Conservation (phyloP, 345 rosid genomes). For the Mercurialis annua region DNA sequence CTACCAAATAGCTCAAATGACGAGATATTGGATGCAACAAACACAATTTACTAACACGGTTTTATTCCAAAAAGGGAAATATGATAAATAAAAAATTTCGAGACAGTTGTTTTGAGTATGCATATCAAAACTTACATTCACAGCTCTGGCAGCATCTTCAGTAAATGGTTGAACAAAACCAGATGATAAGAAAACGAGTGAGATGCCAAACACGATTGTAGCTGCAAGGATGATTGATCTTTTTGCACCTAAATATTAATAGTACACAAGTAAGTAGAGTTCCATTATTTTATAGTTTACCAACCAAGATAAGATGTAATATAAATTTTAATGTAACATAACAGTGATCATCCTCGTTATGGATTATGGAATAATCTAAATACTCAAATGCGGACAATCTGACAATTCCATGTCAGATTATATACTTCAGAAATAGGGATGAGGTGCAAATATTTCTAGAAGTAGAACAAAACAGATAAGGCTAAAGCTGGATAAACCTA, state of each 20-base stretch:
- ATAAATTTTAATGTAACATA: not conserved
- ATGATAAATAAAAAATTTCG: not conserved
- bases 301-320: not conserved
- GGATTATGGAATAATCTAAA: not conserved
- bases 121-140: constrained; percentile 56
- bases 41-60: constrained; percentile 1
- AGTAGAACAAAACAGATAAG: not conserved
- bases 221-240: constrained; percentile 42
- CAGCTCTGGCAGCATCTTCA: constrained; percentile 76
- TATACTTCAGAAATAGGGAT: not conserved
- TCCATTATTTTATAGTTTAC: not conserved
- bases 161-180: constrained; percentile 70
- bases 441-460: not conserved
- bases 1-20: not conserved
- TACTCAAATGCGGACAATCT: not conserved
- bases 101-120: not conserved
- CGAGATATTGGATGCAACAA: not conserved
- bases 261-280: not conserved
- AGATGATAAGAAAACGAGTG: constrained; percentile 50
- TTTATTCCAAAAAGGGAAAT: not conserved
- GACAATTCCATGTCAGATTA: not conserved
- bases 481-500: not conserved
- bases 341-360: not conserved
- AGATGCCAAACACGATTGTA: constrained; percentile 47
- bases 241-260: constrained; percentile 61